These are phyloP conservation scores for Vitellaria paradoxa DNA, from an alignment of 179 eudicot species.

Conservation along the genomic window DNA sequence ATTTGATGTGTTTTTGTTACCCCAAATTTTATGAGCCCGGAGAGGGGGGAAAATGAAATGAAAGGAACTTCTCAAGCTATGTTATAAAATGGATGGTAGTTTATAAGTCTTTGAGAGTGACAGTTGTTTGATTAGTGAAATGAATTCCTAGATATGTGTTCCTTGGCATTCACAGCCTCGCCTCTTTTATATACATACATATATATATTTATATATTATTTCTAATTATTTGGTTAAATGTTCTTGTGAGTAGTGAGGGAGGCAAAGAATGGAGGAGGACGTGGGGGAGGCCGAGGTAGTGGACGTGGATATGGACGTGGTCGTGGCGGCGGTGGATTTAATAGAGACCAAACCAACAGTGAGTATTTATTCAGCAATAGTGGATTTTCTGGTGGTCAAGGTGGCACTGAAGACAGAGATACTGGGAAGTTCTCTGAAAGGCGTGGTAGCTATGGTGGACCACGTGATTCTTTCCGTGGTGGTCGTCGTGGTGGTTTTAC, in stretches of 20 bases:
- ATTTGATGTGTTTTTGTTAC: too few species aligned
- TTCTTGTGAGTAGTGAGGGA: slow-evolving; percentile 53
- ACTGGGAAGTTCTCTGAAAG: slow-evolving; percentile 56
- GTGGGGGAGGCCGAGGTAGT: slow-evolving; percentile 31
- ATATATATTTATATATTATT: not conserved
- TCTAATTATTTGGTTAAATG: not conserved
- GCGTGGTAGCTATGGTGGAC: slow-evolving; percentile 58
- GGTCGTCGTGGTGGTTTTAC: slow-evolving; percentile 70
- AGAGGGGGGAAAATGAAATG: not conserved
- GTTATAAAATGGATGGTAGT: not conserved
- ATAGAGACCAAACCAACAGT: slow-evolving; percentile 36
- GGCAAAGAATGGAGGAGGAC: slow-evolving; percentile 46
- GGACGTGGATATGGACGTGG: slow-evolving; percentile 45
- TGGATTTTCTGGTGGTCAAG: slow-evolving; percentile 41
- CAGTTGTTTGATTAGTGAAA: not conserved
- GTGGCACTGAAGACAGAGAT: slow-evolving; percentile 35
- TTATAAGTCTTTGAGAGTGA: not conserved
- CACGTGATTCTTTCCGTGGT: slow-evolving; percentile 66
- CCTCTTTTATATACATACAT: not conserved
- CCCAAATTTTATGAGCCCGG: too few species aligned
- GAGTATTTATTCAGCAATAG: slow-evolving; percentile 44
- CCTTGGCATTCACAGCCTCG: not conserved
- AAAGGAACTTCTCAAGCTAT: not conserved
- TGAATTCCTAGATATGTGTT: too few species aligned
- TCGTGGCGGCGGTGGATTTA: slow-evolving; percentile 48